Conservation (phyloP, 495 filamentous ascomycete species). For the Amniculicola lignicola region DNA sequence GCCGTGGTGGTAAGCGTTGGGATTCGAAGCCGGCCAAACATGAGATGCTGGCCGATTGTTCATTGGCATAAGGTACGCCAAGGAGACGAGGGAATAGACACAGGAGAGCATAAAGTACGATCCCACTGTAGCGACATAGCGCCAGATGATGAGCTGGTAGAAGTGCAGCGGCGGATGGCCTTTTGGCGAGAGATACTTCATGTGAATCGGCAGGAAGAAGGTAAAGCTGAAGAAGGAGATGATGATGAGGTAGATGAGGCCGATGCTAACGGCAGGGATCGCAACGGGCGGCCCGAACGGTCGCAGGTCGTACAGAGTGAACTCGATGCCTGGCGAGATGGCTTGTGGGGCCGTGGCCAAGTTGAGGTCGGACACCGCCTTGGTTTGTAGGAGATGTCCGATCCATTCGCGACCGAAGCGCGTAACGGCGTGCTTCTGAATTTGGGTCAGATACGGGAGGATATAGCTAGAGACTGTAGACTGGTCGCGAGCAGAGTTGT, state of each 20-base stretch:
- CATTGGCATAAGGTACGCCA: slow-evolving; percentile 57
- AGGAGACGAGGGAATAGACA: slow-evolving; percentile 49
- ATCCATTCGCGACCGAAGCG: slow-evolving; percentile 23
- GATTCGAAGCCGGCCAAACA: slow-evolving; percentile 41
- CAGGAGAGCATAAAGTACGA: slow-evolving; percentile 68
- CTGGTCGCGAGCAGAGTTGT: slow-evolving; percentile 29
- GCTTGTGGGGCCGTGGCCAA: slow-evolving; percentile 55
- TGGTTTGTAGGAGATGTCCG: slow-evolving; percentile 17
- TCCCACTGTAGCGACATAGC: slow-evolving; percentile 55
- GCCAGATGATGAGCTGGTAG: slow-evolving; percentile 60
- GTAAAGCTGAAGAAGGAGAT: slow-evolving; percentile 69
- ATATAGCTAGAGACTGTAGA: slow-evolving; percentile 13
- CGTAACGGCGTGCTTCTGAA: slow-evolving; percentile 21
- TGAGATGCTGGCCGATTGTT: slow-evolving; percentile 45
- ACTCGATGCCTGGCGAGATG: slow-evolving; percentile 62
- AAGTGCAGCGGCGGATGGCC: slow-evolving; percentile 59
- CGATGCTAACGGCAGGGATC: slow-evolving; percentile 61
- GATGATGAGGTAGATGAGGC: slow-evolving; percentile 71
- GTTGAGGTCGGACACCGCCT: slow-evolving; percentile 31
- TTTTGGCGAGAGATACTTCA: slow-evolving; percentile 50
- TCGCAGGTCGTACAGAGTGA: slow-evolving; percentile 58
- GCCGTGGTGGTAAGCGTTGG: slow-evolving; percentile 54
- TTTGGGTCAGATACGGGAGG: slow-evolving; percentile 3
- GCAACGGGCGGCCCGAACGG: slow-evolving; percentile 58
- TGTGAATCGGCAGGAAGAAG: slow-evolving; percentile 67